Conservation (phyloP, 768 basidiomycete genomes). For the Panaeolus cyanescens region DNA sequence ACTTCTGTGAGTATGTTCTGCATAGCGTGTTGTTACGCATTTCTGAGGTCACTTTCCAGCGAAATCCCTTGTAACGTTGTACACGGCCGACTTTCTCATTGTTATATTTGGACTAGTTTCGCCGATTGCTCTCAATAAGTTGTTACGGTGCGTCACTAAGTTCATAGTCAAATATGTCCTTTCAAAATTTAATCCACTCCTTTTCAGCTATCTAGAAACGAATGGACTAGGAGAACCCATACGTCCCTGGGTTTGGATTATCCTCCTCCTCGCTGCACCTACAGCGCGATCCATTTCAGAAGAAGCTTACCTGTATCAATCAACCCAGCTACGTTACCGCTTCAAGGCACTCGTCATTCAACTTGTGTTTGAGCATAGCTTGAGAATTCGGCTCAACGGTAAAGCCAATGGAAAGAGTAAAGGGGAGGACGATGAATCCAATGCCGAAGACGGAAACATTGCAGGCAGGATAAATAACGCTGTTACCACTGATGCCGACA, state of each 20-base stretch:
- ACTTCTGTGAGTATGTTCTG: constrained; percentile 34
- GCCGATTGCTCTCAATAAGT: not conserved
- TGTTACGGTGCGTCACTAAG: not conserved
- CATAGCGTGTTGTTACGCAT: not conserved
- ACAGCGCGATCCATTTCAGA: constrained; percentile 41
- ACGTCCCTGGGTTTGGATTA: constrained; percentile 73
- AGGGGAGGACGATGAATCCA: not conserved
- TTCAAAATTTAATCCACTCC: not conserved
- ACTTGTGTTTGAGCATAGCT: constrained; percentile 42
- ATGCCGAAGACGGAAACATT: constrained; percentile 19
- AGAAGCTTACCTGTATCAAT: constrained; percentile 57
- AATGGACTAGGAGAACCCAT: constrained; percentile 46
- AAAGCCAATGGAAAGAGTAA: constrained; percentile 10
- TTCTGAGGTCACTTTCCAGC: not conserved
- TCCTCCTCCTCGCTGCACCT: constrained; percentile 51
- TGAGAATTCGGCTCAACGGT: constrained; percentile 64
- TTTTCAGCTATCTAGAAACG: constrained; percentile 57
- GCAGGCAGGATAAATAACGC: constrained; percentile 15
- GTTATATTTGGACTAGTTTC: not conserved
- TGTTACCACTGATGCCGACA: constrained; percentile 14
- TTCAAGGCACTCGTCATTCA: constrained; percentile 45
- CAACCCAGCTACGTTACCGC: constrained; percentile 41
- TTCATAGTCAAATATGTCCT: not conserved
- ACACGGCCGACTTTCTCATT: not conserved
- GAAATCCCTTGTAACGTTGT: not conserved